Conservation (phyloP, 179 eudicot species). For the Patellifolia procumbens region DNA sequence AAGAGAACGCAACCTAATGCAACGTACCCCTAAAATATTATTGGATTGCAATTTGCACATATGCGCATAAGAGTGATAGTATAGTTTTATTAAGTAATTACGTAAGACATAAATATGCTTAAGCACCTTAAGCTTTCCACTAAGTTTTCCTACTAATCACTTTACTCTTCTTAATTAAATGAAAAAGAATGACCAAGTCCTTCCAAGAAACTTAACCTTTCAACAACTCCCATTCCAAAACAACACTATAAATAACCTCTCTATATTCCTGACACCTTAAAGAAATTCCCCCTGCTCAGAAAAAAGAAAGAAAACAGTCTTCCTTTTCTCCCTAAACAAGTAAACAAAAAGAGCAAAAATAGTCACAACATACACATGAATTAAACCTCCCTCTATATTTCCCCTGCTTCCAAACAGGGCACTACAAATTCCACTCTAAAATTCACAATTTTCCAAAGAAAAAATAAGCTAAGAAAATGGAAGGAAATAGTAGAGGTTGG, state of each 20-base stretch:
- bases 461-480: constrained; percentile 1
- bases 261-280: not conserved
- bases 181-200: constrained; percentile 15
- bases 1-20: too few species aligned
- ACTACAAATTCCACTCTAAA: too few species aligned
- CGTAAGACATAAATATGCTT: not conserved
- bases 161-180: constrained; percentile 2
- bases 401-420: constrained; percentile 11
- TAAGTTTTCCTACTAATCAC: constrained; percentile 1
- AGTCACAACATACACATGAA: constrained; percentile 1
- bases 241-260: constrained; percentile 27
- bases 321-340: not conserved
- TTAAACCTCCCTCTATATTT: not conserved
- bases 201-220: not conserved
- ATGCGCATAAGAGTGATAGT: not conserved
- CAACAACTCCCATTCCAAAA: constrained; percentile 39
- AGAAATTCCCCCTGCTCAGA: not conserved
- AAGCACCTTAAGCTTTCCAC: not conserved
- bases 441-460: not conserved
- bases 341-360: not conserved
- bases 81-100: not conserved
- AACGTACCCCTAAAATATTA: too few species aligned
- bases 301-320: constrained; percentile 1
- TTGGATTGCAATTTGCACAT: not conserved
- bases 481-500: constrained; percentile 29